Percentiles rank a stretch among this genome's conserved stretches.
phyloP scores from a whole-genome alignment of 2,329 filamentous ascomycete genomes.

The Paracamarosporium sp. region DNA sequence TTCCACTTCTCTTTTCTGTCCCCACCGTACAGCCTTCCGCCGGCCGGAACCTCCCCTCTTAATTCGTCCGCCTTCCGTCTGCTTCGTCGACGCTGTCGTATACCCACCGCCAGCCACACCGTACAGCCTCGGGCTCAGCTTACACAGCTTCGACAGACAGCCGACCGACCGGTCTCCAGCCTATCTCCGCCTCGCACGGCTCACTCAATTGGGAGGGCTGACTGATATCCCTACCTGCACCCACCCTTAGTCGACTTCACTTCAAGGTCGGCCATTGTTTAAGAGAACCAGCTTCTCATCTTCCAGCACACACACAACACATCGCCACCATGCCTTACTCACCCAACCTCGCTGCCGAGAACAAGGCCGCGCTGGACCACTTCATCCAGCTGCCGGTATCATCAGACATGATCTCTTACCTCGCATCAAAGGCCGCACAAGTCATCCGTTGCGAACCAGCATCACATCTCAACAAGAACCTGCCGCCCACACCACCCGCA shows the following conservation, averaged over 20 bases:
- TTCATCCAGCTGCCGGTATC: constrained; percentile 81
- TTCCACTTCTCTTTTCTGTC: constrained; percentile 19
- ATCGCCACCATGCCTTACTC: constrained; percentile 53
- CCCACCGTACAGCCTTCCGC: constrained; percentile 32
- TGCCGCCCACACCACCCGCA: constrained; percentile 65
- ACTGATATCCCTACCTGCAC: constrained; percentile 24
- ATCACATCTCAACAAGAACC: constrained; percentile 53
- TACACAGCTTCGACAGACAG: constrained; percentile 39
- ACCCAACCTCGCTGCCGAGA: constrained; percentile 56
- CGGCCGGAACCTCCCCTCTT: constrained; percentile 38
- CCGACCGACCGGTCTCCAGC: constrained; percentile 21
- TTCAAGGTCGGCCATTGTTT: constrained; percentile 19
- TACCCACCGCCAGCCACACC: constrained; percentile 34
- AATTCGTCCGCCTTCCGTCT: constrained; percentile 28
- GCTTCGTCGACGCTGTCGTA: constrained; percentile 36
- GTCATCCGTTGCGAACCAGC: constrained; percentile 83
- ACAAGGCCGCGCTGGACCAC: constrained; percentile 77
- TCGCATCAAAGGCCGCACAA: constrained; percentile 74
- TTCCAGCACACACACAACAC: constrained; percentile 20
- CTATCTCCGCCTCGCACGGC: constrained; percentile 37
- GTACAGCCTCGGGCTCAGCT: constrained; percentile 43
- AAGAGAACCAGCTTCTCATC: constrained; percentile 22
- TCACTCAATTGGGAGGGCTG: constrained; percentile 28
- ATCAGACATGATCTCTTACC: constrained; percentile 77
- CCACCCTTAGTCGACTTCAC: constrained; percentile 13